Percentiles rank a stretch among this genome's conserved stretches.
These are phyloP conservation scores for Xerocomus spinulosus DNA, from an alignment of 768 basidiomycete genomes.

Conservation along the genomic window DNA sequence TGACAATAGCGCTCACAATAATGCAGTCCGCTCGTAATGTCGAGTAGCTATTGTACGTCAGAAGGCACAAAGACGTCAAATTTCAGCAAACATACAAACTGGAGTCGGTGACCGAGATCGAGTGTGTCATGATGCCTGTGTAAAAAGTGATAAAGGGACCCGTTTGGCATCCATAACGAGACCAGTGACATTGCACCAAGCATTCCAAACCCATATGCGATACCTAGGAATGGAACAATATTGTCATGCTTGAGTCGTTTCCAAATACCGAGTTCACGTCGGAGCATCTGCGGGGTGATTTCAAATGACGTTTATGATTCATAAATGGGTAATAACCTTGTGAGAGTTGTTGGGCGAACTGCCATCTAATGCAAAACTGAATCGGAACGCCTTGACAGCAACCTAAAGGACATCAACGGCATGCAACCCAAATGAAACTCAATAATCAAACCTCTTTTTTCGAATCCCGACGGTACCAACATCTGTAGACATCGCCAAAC, in stretches of 20 bases:
- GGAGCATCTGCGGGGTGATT: slow-evolving; percentile 13
- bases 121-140: not conserved
- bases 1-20: too few species aligned
- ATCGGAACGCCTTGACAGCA: slow-evolving; percentile 21
- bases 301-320: too few species aligned
- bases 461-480: slow-evolving; percentile 1
- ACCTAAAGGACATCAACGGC: slow-evolving; percentile 4
- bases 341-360: not conserved
- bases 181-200: slow-evolving; percentile 21
- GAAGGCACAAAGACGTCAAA: slow-evolving; percentile 11
- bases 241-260: slow-evolving; percentile 19
- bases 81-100: slow-evolving; percentile 10
- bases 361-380: not conserved
- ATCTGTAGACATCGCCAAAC: slow-evolving; percentile 14
- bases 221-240: slow-evolving; percentile 26
- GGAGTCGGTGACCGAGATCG: not conserved
- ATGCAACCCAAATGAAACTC: not conserved
- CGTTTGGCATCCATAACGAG: slow-evolving; percentile 30
- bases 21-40: slow-evolving; percentile 9
- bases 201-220: slow-evolving; percentile 24
- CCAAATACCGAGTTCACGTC: slow-evolving; percentile 29
- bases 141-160: slow-evolving; percentile 22
- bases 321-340: slow-evolving; percentile 1
- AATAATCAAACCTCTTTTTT: slow-evolving; percentile 1
- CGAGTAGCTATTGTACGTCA: slow-evolving; percentile 18